Base-by-base conservation (phyloP, 169 alveolate species). In the Neospora caninum region DNA sequence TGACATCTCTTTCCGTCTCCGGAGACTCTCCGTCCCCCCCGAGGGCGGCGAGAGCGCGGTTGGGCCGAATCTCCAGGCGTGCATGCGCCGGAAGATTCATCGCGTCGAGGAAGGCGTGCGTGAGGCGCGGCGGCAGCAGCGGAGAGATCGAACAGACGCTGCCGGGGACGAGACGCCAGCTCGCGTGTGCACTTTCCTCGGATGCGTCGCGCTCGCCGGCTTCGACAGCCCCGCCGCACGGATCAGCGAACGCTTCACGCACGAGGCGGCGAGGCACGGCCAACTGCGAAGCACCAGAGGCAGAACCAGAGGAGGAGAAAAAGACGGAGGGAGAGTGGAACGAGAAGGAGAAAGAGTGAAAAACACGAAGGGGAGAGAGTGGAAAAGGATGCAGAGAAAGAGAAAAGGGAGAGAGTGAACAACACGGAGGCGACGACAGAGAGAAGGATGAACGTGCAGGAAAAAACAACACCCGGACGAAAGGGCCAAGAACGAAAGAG, bases 261-360 rank as follows among this genome's bases (percentile, higher is more conserved):
- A 49, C 13, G 58, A 4, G 4, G 58, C 42, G 58, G 7, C 38
- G 42, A 0, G 88, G 45, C 34, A 91, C 31, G 16, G 64, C 34
- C 18, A 67, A 36, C 41, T n/a, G 70, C 36, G 27, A 29, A 39
- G 18, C 6, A 27, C 25, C 82, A 78, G 93, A 49, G 78, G 9
- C 45, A 64, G 58, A n/a, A 86, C 58, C 64, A n/a, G 93, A 67
- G 22, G 49, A 86, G 38, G 88, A 91, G 70, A 70, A 41, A 36
- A 88, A 67, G 42, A 91, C 53, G 36, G 34, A 6, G 16, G 42
- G 36, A 88, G 67, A 27, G 91, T 0, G 36, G 67, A 54, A 34
- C 25, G 92, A 43, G n/a, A 43, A 27, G 45, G 92, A 88, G 10
- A 39, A 42, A 34, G 27, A n/a, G n/a, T 1, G 42, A 2, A 73